These are phyloP conservation scores for Adiantum capillusveneris DNA, from an alignment of 75 land plant species.

Conservation along the genomic window DNA sequence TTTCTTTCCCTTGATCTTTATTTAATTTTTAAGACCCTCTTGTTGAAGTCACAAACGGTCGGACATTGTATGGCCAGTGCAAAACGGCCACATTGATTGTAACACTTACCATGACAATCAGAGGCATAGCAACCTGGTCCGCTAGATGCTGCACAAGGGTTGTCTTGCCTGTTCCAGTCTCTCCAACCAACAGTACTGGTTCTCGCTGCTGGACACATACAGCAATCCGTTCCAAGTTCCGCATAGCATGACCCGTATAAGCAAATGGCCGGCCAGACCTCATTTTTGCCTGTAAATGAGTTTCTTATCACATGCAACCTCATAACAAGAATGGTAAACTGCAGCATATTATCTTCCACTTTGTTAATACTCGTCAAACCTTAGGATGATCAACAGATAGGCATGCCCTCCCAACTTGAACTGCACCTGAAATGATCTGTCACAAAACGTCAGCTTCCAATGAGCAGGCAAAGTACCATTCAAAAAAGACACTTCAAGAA, in stretches of 20 bases:
- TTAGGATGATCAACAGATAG: constrained; percentile 1
- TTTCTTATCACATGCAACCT: too few species aligned
- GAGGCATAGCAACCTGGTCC: constrained; percentile 46
- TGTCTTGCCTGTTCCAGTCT: constrained; percentile 99
- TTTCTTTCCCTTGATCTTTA: too few species aligned
- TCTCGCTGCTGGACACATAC: constrained; percentile 77
- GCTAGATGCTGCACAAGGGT: constrained; percentile 93
- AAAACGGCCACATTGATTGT: too few species aligned
- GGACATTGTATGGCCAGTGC: too few species aligned
- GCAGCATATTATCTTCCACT: too few species aligned
- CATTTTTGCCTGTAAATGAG: too few species aligned
- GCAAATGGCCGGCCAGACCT: constrained; percentile 42
- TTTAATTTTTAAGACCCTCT: too few species aligned
- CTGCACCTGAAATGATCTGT: constrained; percentile 4
- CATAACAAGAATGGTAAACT: too few species aligned
- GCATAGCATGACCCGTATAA: constrained; percentile 55
- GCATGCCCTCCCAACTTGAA: constrained; percentile 23
- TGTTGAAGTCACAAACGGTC: too few species aligned
- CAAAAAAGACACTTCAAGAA: too few species aligned
- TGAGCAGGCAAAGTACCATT: too few species aligned
- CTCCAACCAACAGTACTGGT: constrained; percentile 96
- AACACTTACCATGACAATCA: constrained; percentile 90
- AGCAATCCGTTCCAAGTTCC: constrained; percentile 68
- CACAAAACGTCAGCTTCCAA: too few species aligned
- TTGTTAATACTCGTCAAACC: not conserved